Conservation (phyloP, 2,329 filamentous ascomycete genomes). For the Dryadomyces quercus-mongolicae region DNA sequence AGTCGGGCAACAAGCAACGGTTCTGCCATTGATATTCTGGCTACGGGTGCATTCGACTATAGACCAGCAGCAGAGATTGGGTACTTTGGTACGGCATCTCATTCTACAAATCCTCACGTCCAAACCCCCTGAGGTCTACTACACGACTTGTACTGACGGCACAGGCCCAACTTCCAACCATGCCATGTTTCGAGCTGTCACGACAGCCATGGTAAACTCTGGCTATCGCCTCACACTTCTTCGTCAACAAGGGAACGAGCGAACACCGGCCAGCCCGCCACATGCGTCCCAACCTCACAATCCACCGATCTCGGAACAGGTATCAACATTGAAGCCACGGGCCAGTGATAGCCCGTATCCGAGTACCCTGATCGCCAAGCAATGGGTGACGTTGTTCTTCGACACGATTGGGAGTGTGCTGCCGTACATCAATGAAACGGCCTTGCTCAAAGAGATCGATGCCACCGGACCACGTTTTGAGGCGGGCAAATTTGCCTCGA, state of each 20-base stretch:
- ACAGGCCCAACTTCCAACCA: conserved; percentile 20
- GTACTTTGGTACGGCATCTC: conserved; percentile 9
- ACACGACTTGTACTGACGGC: neutral
- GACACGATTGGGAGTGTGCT: conserved; percentile 18
- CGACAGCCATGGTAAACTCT: conserved; percentile 15
- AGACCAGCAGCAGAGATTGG: conserved; percentile 15
- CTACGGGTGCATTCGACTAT: conserved; percentile 18
- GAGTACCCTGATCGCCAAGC: conserved; percentile 8
- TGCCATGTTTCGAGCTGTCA: conserved; percentile 17
- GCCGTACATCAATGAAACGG: conserved; percentile 15
- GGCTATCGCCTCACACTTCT: conserved; percentile 9
- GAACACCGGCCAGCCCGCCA: neutral
- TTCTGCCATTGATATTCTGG: conserved; percentile 17
- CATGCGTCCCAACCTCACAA: neutral
- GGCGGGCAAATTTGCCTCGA: neutral
- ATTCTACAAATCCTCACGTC: neutral
- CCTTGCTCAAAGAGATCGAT: conserved; percentile 13
- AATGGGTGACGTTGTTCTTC: conserved; percentile 16
- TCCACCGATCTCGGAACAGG: neutral
- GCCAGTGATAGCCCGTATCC: conserved; percentile 8
- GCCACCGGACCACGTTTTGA: neutral
- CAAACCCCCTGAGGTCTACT: too few species aligned
- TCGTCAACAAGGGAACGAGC: conserved; percentile 1
- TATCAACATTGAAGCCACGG: neutral
- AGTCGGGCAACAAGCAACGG: conserved; percentile 9